A percentile compares a stretch with the other conserved stretches of the same genome.
These are phyloP conservation scores for Rhizophagus clarus DNA, from an alignment of 192 early-diverging fungal species.

Conservation along the genomic window DNA sequence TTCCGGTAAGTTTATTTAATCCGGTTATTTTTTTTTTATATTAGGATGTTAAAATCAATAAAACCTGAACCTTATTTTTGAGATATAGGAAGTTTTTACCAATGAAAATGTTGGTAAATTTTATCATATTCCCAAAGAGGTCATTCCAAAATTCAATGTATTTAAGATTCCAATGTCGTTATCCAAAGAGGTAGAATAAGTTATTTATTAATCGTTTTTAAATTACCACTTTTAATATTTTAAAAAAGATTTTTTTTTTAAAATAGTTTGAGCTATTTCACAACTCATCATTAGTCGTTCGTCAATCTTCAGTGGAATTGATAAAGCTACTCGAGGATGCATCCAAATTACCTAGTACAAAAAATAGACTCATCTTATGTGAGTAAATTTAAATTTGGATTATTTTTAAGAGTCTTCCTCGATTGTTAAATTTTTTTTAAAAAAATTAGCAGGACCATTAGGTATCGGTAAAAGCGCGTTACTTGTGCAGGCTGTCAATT, in stretches of 20 bases:
- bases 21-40: not conserved
- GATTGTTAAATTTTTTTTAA: not conserved
- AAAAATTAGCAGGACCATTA: constrained; percentile 40
- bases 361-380: constrained; percentile 44
- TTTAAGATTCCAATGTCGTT: constrained; percentile 33
- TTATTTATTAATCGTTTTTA: not conserved
- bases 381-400: not conserved
- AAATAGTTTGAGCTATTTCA: constrained; percentile 45
- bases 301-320: constrained; percentile 44
- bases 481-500: constrained; percentile 51
- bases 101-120: constrained; percentile 33
- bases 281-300: constrained; percentile 43
- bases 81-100: constrained; percentile 18
- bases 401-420: not conserved
- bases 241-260: not conserved
- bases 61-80: not conserved
- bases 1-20: constrained; percentile 23
- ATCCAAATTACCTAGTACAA: constrained; percentile 34
- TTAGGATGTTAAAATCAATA: not conserved
- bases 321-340: constrained; percentile 42
- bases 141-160: constrained; percentile 34
- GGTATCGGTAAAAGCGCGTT: constrained; percentile 55
- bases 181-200: constrained; percentile 20
- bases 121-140: constrained; percentile 24
- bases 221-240: not conserved